phyloP scores from a whole-genome alignment of 2,329 filamentous ascomycete genomes.

The Colletotrichum trifolii region DNA sequence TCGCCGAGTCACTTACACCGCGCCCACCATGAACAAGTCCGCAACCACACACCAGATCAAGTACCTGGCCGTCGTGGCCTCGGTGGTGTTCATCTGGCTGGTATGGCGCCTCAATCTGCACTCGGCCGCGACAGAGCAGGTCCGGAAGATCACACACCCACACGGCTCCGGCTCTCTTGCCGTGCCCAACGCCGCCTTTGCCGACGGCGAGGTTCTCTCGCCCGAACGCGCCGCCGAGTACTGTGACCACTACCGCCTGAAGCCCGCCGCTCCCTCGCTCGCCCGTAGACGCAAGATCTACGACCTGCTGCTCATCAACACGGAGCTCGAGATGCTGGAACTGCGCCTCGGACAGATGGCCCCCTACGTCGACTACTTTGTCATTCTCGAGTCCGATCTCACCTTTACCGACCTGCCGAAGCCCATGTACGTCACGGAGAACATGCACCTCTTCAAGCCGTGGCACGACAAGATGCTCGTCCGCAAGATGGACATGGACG shows the following conservation, averaged over 20 bases:
- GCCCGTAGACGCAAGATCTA: slow-evolving; percentile 61
- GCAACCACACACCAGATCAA: slow-evolving; percentile 23
- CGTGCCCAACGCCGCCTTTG: neutral
- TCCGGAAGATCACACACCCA: slow-evolving; percentile 13
- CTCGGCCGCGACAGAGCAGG: slow-evolving; percentile 9
- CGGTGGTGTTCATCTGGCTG: slow-evolving; percentile 33
- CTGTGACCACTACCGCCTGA: slow-evolving; percentile 53
- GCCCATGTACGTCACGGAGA: slow-evolving; percentile 62
- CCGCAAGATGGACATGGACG: slow-evolving; percentile 43
- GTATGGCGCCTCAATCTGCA: slow-evolving; percentile 26
- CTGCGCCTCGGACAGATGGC: slow-evolving; percentile 70
- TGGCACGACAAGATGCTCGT: slow-evolving; percentile 72
- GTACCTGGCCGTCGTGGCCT: slow-evolving; percentile 16
- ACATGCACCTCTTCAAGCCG: slow-evolving; percentile 61
- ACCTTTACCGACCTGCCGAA: slow-evolving; percentile 70
- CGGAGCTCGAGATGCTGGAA: slow-evolving; percentile 74
- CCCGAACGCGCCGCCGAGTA: slow-evolving; percentile 35
- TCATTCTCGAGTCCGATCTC: slow-evolving; percentile 68
- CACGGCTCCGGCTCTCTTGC: slow-evolving; percentile 1
- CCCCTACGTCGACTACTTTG: slow-evolving; percentile 71
- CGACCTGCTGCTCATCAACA: slow-evolving; percentile 72
- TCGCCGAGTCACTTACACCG: neutral
- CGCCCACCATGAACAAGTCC: slow-evolving; percentile 16
- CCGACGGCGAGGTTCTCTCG: slow-evolving; percentile 21
- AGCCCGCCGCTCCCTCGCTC: slow-evolving; percentile 43